phyloP scores from a whole-genome alignment of 2,329 filamentous ascomycete genomes.

The Cladosporium cucumerinum region DNA sequence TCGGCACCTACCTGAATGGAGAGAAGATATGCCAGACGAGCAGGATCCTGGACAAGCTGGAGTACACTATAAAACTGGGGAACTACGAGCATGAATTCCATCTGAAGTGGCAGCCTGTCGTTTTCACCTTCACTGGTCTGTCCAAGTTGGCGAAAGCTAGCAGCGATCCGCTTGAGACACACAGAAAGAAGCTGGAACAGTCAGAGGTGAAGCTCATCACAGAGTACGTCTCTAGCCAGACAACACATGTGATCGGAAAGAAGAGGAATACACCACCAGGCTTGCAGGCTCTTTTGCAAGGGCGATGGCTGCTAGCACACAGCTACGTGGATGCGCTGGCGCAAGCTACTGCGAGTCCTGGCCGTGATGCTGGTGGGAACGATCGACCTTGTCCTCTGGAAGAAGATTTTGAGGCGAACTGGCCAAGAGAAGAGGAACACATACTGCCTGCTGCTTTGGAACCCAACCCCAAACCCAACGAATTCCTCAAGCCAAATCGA shows the following conservation, averaged over 20 bases:
- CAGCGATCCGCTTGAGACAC: conserved; percentile 56
- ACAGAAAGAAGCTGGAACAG: conserved; percentile 67
- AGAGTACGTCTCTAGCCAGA: conserved; percentile 66
- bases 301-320: conserved; percentile 69
- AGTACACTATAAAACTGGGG: conserved; percentile 64
- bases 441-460: conserved; percentile 75
- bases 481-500: conserved; percentile 69
- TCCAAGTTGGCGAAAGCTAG: conserved; percentile 50
- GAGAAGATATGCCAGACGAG: conserved; percentile 61
- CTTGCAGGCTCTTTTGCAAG: conserved; percentile 80
- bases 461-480: conserved; percentile 57
- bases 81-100: conserved; percentile 56
- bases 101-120: conserved; percentile 68
- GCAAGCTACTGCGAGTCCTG: conserved; percentile 49
- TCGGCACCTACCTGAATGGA: conserved; percentile 76
- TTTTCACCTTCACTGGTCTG: conserved; percentile 77
- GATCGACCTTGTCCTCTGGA: conserved; percentile 55
- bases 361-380: conserved; percentile 23
- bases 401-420: conserved; percentile 71
- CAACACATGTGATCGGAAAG: conserved; percentile 83
- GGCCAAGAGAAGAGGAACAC: conserved; percentile 71
- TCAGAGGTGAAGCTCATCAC: conserved; percentile 83
- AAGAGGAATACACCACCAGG: conserved; percentile 89
- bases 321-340: conserved; percentile 71
- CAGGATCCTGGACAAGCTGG: conserved; percentile 54